Percentiles rank a stretch among this genome's conserved stretches.
These are phyloP conservation scores for Santalum album DNA, from an alignment of 164 flowering plant species.

Conservation along the genomic window DNA sequence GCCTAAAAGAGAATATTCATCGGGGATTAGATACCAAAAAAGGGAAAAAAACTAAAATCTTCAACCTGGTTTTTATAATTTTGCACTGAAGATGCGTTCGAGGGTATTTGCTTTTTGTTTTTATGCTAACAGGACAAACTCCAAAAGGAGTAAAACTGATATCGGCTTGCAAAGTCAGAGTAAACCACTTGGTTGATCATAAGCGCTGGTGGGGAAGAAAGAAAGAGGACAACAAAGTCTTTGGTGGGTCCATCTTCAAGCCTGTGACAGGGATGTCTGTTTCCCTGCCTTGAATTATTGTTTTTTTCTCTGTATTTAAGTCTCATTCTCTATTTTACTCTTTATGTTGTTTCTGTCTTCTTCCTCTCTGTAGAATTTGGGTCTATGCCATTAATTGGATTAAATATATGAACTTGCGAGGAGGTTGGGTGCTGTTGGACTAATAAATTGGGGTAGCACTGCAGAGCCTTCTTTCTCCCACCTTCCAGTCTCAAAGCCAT, in stretches of 20 bases:
- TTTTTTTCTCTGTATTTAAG: constrained; percentile 9
- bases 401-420: constrained; percentile 6
- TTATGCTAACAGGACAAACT: too few relatives aligned
- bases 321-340: background rate
- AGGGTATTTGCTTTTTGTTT: too few relatives aligned
- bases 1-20: too few relatives aligned
- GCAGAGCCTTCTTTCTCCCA: constrained; percentile 59
- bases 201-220: background rate
- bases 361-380: constrained; percentile 13
- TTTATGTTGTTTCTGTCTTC: background rate
- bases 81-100: too few relatives aligned
- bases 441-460: constrained; percentile 14
- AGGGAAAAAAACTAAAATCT: too few relatives aligned
- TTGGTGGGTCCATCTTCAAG: constrained; percentile 36
- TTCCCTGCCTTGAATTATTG: constrained; percentile 15
- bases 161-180: too few relatives aligned
- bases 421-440: constrained; percentile 4
- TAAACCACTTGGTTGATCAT: too few relatives aligned
- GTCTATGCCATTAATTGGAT: constrained; percentile 8
- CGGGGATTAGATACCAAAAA: too few relatives aligned
- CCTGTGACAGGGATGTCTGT: constrained; percentile 48
- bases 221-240: constrained; percentile 22
- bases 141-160: too few relatives aligned
- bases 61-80: too few relatives aligned
- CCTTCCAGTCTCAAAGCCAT: constrained; percentile 23